Evolutionary conservation across 768 basidiomycete genomes (phyloP), one percentile per base, ranked within the genome.

Genomic region (Trametes cingulata): DNA sequence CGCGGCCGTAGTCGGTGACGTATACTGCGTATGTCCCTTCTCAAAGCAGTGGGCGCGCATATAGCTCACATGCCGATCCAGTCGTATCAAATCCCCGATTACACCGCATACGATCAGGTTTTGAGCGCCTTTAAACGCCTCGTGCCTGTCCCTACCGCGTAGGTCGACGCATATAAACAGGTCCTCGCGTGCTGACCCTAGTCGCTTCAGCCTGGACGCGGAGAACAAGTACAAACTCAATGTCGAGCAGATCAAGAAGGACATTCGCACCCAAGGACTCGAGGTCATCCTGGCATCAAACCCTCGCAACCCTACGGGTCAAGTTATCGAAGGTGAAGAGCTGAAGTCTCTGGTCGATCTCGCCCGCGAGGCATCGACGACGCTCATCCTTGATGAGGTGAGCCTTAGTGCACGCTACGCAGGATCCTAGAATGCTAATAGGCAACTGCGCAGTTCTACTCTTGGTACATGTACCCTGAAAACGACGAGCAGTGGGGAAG

Each of bases 281-380:
- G 84, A 88, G 12, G 93, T 95, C 50, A 82, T 96, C 57, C 77
- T 95, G 43, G 90, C 93, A 0, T 94, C 91, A 22, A 98, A 97
- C 75, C 95, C 95, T n/a, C 86, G 95, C 54, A 98, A 97, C 71
- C 95, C 95, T 3, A 97, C 95, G 1, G 94, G 95, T n/a, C 95
- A 96, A 72, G 85, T 88, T 54, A 82, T 85, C 63, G 82, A 81
- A 86, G 93, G 91, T 3, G 79, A 90, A 14, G 90, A 95, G 8
- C 83, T 98, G 52, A 84, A 88, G 67, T 84, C 91, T 47, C 83
- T 98, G 15, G 91, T 95, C 12, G 68, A 78, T 14, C 75, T 95
- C 45, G 81, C 86, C 42, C 81, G 84, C 52, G 88, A 95, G 65
- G 84, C 87, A 13, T 46, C 65, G 1, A 91, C 90, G 3, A 97